Evolutionary conservation across 106 monocot species (phyloP).

Genomic region (Platanthera guangdongensis): DNA sequence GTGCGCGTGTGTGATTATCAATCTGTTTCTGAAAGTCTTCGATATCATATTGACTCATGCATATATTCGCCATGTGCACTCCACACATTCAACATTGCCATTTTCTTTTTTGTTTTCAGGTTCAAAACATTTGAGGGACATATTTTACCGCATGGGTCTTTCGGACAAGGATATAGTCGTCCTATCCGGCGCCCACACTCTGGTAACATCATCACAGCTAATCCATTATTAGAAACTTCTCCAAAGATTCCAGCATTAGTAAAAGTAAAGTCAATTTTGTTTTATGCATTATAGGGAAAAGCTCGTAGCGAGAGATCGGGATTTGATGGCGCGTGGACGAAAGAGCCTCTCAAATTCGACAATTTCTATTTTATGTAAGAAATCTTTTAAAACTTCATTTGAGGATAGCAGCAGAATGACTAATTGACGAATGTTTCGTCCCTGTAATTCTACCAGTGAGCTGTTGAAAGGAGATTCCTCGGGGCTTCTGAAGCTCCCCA

Average conservation of each 20-base stretch:
- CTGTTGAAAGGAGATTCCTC: constrained; percentile 57
- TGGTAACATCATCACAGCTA: constrained; percentile 25
- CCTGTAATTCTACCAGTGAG: constrained; percentile 37
- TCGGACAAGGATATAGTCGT: constrained; percentile 79
- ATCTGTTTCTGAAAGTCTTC: too few relatives aligned
- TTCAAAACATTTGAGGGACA: constrained; percentile 39
- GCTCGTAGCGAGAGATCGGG: constrained; percentile 94
- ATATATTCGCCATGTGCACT: too few relatives aligned
- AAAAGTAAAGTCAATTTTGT: background rate
- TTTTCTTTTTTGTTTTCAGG: constrained; percentile 28
- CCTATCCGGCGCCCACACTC: constrained; percentile 64
- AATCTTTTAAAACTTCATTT: background rate
- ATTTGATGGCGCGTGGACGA: constrained; percentile 94
- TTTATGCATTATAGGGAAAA: constrained; percentile 39
- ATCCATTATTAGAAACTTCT: background rate
- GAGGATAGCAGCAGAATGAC: background rate
- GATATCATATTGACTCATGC: too few relatives aligned
- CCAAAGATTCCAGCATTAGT: background rate
- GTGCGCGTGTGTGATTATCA: too few relatives aligned
- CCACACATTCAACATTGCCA: background rate
- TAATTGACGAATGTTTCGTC: background rate
- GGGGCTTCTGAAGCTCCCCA: constrained; percentile 90
- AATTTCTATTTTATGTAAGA: constrained; percentile 93
- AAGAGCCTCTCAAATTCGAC: constrained; percentile 89
- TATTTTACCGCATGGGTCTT: constrained; percentile 75